phyloP scores from a whole-genome alignment of 805 yeast genomes.

The Soucietia sequanensis region DNA sequence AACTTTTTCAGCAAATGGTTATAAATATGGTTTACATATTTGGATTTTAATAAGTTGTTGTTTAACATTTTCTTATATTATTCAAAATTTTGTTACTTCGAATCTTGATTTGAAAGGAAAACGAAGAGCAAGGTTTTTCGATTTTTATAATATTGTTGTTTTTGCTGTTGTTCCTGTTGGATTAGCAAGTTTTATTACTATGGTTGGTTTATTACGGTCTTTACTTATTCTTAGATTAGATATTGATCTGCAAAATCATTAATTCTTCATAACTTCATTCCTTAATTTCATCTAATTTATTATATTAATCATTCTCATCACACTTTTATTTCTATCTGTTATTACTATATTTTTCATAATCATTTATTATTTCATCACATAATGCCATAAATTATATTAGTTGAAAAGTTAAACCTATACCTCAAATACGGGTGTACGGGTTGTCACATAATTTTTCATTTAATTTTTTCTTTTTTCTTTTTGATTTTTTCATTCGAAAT shows the following conservation, averaged over 20 bases:
- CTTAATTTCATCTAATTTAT: too few species aligned
- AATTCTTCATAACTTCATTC: too few species aligned
- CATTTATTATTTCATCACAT: too few species aligned
- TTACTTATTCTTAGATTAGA: slow-evolving; percentile 74
- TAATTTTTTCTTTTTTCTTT: too few species aligned
- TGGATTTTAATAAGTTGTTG: slow-evolving; percentile 92
- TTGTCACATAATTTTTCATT: too few species aligned
- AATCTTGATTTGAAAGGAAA: slow-evolving; percentile 54
- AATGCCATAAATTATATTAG: too few species aligned
- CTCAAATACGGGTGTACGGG: too few species aligned
- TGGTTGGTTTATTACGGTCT: slow-evolving; percentile 78
- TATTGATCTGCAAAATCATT: slow-evolving; percentile 22
- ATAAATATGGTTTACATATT: slow-evolving; percentile 74
- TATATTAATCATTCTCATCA: too few species aligned
- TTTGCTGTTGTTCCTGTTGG: slow-evolving; percentile 99
- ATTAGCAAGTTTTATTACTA: slow-evolving; percentile 86
- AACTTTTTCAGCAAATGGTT: slow-evolving; percentile 64
- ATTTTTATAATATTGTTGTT: slow-evolving; percentile 83
- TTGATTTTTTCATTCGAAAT: too few species aligned
- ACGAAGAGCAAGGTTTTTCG: slow-evolving; percentile 64
- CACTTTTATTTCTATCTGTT: too few species aligned
- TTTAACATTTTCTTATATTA: slow-evolving; percentile 73
- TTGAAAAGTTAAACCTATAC: too few species aligned
- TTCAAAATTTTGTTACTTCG: slow-evolving; percentile 86
- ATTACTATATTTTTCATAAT: too few species aligned